A percentile compares a stretch with the other conserved stretches of the same genome.
Conservation (phyloP, 1,284 basidiomycete species). For the Caloboletus firmus region DNA sequence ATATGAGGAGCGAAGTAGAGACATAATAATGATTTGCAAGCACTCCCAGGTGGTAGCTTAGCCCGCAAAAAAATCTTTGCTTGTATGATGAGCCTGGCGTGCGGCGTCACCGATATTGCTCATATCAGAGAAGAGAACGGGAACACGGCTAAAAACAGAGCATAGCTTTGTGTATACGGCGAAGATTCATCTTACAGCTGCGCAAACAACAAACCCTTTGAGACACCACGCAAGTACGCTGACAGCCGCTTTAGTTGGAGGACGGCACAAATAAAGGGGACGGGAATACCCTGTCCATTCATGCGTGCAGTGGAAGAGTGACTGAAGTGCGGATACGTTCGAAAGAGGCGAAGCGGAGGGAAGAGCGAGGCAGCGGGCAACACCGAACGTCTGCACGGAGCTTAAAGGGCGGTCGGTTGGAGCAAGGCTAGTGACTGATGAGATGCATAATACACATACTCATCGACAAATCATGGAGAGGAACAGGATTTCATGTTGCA, state of each 20-base stretch:
- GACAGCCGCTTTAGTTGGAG: conserved; percentile 4
- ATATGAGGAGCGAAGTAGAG: conserved; percentile 7
- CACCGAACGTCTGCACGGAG: conserved; percentile 25
- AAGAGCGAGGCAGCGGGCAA: conserved; percentile 26
- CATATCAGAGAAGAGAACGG: conserved; percentile 2
- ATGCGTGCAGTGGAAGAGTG: conserved; percentile 9
- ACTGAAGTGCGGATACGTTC: conserved; percentile 14
- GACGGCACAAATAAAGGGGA: conserved; percentile 6
- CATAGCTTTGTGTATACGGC: conserved; percentile 13
- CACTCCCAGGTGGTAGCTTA: background rate
- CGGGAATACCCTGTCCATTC: conserved; percentile 9
- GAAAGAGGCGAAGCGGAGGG: conserved; percentile 18
- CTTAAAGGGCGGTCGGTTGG: conserved; percentile 24
- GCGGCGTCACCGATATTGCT: background rate
- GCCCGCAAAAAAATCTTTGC: background rate
- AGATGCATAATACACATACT: conserved; percentile 7
- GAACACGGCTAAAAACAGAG: conserved; percentile 8
- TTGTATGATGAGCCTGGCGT: background rate
- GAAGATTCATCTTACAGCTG: conserved; percentile 31
- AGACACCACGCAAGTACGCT: conserved; percentile 6
- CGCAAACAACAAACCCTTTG: conserved; percentile 16
- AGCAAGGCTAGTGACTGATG: conserved; percentile 8
- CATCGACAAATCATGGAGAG: conserved; percentile 10
- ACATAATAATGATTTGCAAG: conserved; percentile 4
- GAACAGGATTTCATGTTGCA: conserved; percentile 12